These are phyloP conservation scores for Starmerella powellii DNA, from an alignment of 805 yeast species.

Conservation along the genomic window DNA sequence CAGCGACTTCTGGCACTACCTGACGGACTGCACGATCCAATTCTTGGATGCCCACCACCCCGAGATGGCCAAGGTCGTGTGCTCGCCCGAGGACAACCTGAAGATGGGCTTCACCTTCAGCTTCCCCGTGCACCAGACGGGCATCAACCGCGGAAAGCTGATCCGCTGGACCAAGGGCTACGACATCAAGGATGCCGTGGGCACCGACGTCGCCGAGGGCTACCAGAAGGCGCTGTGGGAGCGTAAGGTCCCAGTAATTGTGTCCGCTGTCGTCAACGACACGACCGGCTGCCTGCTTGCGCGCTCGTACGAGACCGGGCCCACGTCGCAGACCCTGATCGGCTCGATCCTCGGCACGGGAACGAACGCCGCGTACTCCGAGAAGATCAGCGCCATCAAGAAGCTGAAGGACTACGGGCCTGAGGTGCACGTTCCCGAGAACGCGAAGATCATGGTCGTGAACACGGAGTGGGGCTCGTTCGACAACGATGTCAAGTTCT, in stretches of 20 bases:
- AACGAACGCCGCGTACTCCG: slow-evolving; percentile 91
- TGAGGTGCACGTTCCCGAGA: slow-evolving; percentile 22
- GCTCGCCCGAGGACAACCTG: slow-evolving; percentile 30
- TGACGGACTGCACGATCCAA: slow-evolving; percentile 56
- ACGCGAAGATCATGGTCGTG: slow-evolving; percentile 54
- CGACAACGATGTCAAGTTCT: slow-evolving; percentile 62
- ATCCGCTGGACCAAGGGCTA: slow-evolving; percentile 97
- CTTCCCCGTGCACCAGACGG: slow-evolving; percentile 82
- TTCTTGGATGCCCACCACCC: slow-evolving; percentile 60
- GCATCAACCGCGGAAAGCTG: slow-evolving; percentile 64
- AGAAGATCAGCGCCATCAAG: slow-evolving; percentile 56
- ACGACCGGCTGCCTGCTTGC: slow-evolving; percentile 90
- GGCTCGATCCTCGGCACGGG: slow-evolving; percentile 97
- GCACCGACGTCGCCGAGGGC: slow-evolving; percentile 62
- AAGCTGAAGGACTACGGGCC: slow-evolving; percentile 44
- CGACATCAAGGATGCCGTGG: slow-evolving; percentile 72
- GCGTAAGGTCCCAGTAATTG: slow-evolving; percentile 43
- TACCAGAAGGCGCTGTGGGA: slow-evolving; percentile 59
- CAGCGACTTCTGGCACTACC: slow-evolving; percentile 55
- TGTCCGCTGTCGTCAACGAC: slow-evolving; percentile 87
- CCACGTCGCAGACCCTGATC: slow-evolving; percentile 60
- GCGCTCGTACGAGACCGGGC: slow-evolving; percentile 64
- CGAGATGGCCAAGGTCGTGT: slow-evolving; percentile 31
- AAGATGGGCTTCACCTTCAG: slow-evolving; percentile 89
- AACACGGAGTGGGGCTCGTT: slow-evolving; percentile 98